Percentiles rank a stretch among this genome's conserved stretches.
Conservation (phyloP, 1,139 yeast genomes). For the Eremothecium gossypii region DNA sequence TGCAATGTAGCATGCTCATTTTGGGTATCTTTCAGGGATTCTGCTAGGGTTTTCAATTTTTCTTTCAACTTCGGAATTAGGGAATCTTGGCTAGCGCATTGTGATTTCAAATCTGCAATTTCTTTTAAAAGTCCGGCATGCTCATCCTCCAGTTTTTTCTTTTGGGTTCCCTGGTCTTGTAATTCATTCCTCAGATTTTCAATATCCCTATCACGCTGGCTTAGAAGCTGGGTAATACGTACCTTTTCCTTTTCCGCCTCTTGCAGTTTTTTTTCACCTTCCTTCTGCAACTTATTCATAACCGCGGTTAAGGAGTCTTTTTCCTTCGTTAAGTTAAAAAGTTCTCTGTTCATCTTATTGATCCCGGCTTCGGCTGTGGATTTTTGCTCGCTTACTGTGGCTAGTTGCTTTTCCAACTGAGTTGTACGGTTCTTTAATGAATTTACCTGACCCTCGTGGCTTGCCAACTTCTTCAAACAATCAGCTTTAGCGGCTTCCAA, state of each 20-base stretch:
- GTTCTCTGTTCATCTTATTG: conserved; percentile 81
- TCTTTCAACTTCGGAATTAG: conserved; percentile 32
- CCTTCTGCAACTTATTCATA: conserved; percentile 37
- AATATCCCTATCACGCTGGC: conserved; percentile 16
- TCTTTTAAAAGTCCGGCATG: conserved; percentile 17
- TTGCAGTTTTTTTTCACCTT: conserved; percentile 24
- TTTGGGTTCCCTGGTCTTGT: conserved; percentile 3
- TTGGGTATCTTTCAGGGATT: conserved; percentile 24
- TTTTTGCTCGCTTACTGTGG: conserved; percentile 33
- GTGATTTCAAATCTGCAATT: conserved; percentile 22
- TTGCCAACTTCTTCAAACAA: conserved; percentile 5
- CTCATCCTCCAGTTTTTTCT: conserved; percentile 9
- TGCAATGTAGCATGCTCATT: conserved; percentile 9
- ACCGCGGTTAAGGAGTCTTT: conserved; percentile 45
- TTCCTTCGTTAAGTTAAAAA: conserved; percentile 55
- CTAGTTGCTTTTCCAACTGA: conserved; percentile 15
- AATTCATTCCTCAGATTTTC: conserved; percentile 11
- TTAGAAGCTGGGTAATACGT: conserved; percentile 16
- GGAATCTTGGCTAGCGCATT: conserved; percentile 22
- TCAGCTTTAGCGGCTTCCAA: neutral
- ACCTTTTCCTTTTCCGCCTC: conserved; percentile 28
- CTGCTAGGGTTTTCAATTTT: conserved; percentile 31
- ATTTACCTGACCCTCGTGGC: conserved; percentile 5
- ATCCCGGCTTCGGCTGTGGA: conserved; percentile 77
- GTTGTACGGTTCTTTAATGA: conserved; percentile 10